These are phyloP conservation scores for Pelargonium myrrhifolium DNA, from an alignment of 441 rosid species.

Conservation along the genomic window DNA sequence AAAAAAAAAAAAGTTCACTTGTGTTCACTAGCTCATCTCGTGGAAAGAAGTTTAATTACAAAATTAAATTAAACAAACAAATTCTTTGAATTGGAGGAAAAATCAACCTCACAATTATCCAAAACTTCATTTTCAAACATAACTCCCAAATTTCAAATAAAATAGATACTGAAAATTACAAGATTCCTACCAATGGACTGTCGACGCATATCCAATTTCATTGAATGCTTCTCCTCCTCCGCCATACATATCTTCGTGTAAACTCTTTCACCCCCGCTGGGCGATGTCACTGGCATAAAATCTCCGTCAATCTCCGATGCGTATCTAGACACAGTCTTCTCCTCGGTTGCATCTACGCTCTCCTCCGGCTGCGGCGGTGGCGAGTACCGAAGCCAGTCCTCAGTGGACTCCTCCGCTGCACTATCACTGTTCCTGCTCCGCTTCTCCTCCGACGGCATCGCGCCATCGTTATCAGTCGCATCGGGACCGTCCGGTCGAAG, in stretches of 20 bases:
- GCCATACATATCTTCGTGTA: constrained; percentile 62
- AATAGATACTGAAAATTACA: not conserved
- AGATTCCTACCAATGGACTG: constrained; percentile 40
- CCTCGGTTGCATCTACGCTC: constrained; percentile 25
- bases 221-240: constrained; percentile 32
- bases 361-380: constrained; percentile 38
- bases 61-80: not conserved
- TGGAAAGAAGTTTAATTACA: not conserved
- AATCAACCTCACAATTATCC: not conserved
- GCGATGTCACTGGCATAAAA: constrained; percentile 75
- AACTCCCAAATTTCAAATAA: not conserved
- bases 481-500: constrained; percentile 27
- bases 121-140: not conserved
- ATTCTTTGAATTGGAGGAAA: not conserved
- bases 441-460: constrained; percentile 39
- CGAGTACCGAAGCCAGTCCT: constrained; percentile 64
- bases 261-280: constrained; percentile 76
- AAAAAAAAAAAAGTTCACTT: not conserved
- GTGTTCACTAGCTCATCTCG: not conserved
- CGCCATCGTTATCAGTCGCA: constrained; percentile 16
- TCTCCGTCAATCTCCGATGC: constrained; percentile 77
- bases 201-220: constrained; percentile 37
- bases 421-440: constrained; percentile 36
- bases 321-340: constrained; percentile 50
- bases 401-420: constrained; percentile 31